Percentiles rank a stretch among this genome's conserved stretches.
Conservation (phyloP, 345 rosid species). For the Brassica nigra region DNA sequence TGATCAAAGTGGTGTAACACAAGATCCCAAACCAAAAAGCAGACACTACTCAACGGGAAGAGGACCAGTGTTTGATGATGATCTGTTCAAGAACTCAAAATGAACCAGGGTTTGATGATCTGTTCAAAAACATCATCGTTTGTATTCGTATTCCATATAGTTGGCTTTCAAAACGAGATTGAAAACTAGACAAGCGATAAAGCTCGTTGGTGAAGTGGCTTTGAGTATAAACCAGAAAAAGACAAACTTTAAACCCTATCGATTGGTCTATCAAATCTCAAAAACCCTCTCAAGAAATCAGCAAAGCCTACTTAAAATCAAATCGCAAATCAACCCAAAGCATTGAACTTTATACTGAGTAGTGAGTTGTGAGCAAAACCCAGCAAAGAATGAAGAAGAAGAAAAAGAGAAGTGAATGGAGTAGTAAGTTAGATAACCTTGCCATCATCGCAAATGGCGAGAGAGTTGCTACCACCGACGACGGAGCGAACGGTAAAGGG, state of each 20-base stretch:
- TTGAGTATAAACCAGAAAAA: not conserved
- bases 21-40: conserved; percentile 13
- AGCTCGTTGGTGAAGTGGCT: not conserved
- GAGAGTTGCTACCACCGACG: conserved; percentile 96
- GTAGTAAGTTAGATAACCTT: conserved; percentile 48
- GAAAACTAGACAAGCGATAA: not conserved
- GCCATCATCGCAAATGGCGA: conserved; percentile 95
- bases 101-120: not conserved
- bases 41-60: not conserved
- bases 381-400: not conserved
- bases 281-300: no score
- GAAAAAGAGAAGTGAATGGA: not conserved
- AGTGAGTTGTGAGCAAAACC: not conserved
- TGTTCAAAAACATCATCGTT: not conserved
- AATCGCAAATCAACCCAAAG: not conserved
- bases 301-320: no score
- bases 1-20: not conserved
- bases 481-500: conserved; percentile 71
- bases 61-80: not conserved
- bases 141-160: not conserved
- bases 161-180: not conserved
- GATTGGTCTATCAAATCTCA: conserved; percentile 12
- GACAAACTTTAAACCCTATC: conserved; percentile 15
- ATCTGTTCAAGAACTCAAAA: not conserved
- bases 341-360: not conserved